Evolutionary conservation across 106 monocot species (phyloP).

Genomic region (Acanthochlamys bracteata): DNA sequence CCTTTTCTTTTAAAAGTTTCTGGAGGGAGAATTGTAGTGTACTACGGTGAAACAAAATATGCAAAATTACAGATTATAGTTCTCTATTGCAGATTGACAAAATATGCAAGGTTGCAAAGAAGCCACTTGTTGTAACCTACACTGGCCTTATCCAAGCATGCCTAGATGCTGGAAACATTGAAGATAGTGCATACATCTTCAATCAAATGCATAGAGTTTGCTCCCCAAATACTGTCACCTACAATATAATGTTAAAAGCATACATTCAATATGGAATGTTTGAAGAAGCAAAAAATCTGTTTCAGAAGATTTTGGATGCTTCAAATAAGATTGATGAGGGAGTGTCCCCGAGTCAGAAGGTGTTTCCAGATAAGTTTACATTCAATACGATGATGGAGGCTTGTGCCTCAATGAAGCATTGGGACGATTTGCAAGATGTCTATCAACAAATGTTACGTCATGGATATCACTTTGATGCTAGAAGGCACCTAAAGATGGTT

Average conservation of each 20-base stretch:
- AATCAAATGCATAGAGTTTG: conserved; percentile 83
- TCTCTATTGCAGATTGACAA: conserved; percentile 60
- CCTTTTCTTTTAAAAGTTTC: no score
- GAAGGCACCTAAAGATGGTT: conserved; percentile 63
- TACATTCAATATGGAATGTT: conserved; percentile 61
- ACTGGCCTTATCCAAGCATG: conserved; percentile 94
- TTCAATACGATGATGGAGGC: conserved; percentile 93
- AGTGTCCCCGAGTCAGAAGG: conserved; percentile 29
- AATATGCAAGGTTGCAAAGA: conserved; percentile 94
- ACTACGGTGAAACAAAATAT: no score
- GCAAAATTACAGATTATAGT: no score
- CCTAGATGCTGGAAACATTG: conserved; percentile 64
- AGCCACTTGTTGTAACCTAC: conserved; percentile 95
- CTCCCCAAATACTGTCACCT: conserved; percentile 71
- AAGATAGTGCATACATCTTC: conserved; percentile 71
- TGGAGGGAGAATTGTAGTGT: no score
- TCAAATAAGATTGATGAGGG: conserved; percentile 29
- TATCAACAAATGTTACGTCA: conserved; percentile 67
- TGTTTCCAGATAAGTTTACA: conserved; percentile 76
- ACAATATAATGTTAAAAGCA: conserved; percentile 89
- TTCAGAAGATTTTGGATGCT: conserved; percentile 53
- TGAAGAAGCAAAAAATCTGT: conserved; percentile 60
- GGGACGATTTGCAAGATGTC: conserved; percentile 67
- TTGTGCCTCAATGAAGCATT: conserved; percentile 36
- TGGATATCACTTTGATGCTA: conserved; percentile 65